Conservation (phyloP, 495 filamentous ascomycete genomes). For the Mycothermus thermophilus region DNA sequence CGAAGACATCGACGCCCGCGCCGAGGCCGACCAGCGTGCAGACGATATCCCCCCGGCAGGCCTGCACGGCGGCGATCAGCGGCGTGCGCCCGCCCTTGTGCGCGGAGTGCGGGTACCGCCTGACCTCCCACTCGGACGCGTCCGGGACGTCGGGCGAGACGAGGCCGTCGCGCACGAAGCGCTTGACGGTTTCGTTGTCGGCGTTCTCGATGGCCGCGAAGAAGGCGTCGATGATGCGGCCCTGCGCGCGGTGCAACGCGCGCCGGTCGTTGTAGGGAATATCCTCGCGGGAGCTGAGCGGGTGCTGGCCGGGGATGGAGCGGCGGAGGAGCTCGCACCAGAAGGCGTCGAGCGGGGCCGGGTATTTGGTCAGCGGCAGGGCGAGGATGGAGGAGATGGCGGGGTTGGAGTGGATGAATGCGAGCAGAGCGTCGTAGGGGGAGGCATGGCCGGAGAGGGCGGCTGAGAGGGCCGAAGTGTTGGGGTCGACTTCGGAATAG, state of each 20-base stretch:
- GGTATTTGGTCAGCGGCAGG: slow-evolving; percentile 9
- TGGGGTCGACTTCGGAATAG: too few relatives aligned
- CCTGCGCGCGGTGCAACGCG: slow-evolving; percentile 1
- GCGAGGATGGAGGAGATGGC: not conserved
- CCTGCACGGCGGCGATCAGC: slow-evolving; percentile 22
- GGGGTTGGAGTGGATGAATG: not conserved
- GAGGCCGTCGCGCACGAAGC: slow-evolving; percentile 11
- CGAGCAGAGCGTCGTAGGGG: too few relatives aligned
- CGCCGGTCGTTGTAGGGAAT: too few relatives aligned
- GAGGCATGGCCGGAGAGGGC: not conserved
- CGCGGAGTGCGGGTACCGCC: too few relatives aligned
- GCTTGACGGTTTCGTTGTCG: slow-evolving; percentile 10
- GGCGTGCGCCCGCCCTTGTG: slow-evolving; percentile 15
- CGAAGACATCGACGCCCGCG: slow-evolving; percentile 16
- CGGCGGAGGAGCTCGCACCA: not conserved
- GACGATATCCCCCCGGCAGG: slow-evolving; percentile 17
- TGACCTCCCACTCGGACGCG: not conserved
- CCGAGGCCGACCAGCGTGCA: slow-evolving; percentile 19
- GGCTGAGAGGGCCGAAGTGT: not conserved
- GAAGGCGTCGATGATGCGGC: slow-evolving; percentile 11
- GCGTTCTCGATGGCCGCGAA: slow-evolving; percentile 9
- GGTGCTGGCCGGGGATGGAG: not conserved
- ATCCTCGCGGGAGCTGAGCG: not conserved
- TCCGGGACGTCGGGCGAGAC: slow-evolving; percentile 18
- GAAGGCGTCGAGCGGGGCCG: not conserved